A percentile compares a stretch with the other conserved stretches of the same genome.
These are phyloP conservation scores for Xylaria arbuscula DNA, from an alignment of 2,329 filamentous ascomycete species.

Conservation along the genomic window DNA sequence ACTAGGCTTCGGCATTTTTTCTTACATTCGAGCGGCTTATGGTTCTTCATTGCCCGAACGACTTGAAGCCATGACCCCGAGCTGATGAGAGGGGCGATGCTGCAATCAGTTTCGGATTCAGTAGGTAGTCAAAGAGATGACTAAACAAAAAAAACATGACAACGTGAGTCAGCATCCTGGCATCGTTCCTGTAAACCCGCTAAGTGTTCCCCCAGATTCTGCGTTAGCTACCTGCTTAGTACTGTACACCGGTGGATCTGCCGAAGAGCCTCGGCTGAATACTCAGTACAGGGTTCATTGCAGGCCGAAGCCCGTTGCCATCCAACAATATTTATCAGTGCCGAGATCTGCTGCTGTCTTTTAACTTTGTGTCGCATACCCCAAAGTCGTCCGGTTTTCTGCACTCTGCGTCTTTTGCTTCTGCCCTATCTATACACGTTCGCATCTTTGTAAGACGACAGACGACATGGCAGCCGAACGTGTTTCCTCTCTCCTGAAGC, in stretches of 20 bases:
- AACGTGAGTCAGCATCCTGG: neutral
- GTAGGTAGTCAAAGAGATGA: constrained; percentile 1
- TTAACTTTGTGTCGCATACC: neutral
- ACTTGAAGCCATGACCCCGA: no score
- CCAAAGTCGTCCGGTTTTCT: neutral
- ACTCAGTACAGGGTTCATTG: constrained; percentile 5
- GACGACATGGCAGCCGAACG: constrained; percentile 81
- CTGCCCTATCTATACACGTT: neutral
- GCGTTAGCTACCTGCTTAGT: constrained; percentile 7
- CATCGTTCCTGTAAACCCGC: constrained; percentile 3
- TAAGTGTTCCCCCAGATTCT: constrained; percentile 18
- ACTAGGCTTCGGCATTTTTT: neutral
- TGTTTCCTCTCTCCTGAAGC: constrained; percentile 87
- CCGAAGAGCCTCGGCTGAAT: constrained; percentile 34
- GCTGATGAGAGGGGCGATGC: neutral
- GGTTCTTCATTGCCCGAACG: no score
- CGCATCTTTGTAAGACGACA: constrained; percentile 54
- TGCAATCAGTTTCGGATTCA: no score
- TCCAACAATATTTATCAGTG: neutral
- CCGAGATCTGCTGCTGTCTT: neutral
- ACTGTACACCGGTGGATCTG: constrained; percentile 23
- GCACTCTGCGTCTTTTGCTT: neutral
- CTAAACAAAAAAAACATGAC: neutral
- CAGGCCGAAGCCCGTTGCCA: neutral
- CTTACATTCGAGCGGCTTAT: neutral